These are phyloP conservation scores for Apiotrichum veenhuisii DNA, from an alignment of 1,284 basidiomycete species.

Conservation along the genomic window DNA sequence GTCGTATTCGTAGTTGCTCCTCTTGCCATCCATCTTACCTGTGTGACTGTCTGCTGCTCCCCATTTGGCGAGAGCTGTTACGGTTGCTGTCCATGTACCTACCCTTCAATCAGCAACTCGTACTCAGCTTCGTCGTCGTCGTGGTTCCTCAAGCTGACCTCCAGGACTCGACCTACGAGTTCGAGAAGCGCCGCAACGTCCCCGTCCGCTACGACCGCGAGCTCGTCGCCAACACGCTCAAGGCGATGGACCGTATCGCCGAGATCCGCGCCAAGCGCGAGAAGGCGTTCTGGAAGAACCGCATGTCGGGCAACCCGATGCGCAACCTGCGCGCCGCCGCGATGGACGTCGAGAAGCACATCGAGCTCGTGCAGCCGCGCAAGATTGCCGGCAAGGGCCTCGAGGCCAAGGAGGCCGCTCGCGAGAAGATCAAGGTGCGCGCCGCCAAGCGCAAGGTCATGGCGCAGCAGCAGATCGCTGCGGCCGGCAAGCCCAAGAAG, in stretches of 20 bases:
- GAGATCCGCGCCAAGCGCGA: constrained; percentile 91
- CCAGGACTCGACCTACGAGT: constrained; percentile 96
- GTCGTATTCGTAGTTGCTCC: too few species aligned
- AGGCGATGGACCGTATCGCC: constrained; percentile 92
- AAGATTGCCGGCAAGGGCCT: constrained; percentile 50
- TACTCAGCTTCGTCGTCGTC: too few species aligned
- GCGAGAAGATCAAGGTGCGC: constrained; percentile 76
- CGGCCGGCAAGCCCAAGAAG: constrained; percentile 56
- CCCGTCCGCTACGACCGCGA: constrained; percentile 98
- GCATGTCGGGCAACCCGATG: constrained; percentile 67
- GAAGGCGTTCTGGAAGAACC: constrained; percentile 94
- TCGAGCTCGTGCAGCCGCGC: constrained; percentile 68
- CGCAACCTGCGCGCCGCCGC: constrained; percentile 46
- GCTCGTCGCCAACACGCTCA: constrained; percentile 86
- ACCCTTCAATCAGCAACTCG: too few species aligned
- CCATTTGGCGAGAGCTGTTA: too few species aligned
- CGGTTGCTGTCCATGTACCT: neutral
- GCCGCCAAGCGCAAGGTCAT: constrained; percentile 57
- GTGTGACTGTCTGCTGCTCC: neutral
- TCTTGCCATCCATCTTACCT: too few species aligned
- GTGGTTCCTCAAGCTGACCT: neutral
- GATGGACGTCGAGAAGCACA: constrained; percentile 55
- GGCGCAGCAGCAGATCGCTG: constrained; percentile 36
- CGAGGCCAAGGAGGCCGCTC: constrained; percentile 48
- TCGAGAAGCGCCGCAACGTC: constrained; percentile 97